Percentiles rank a stretch among this genome's conserved stretches.
phyloP scores from a whole-genome alignment of 805 yeast species.

The Wickerhamiella slavikovae region DNA sequence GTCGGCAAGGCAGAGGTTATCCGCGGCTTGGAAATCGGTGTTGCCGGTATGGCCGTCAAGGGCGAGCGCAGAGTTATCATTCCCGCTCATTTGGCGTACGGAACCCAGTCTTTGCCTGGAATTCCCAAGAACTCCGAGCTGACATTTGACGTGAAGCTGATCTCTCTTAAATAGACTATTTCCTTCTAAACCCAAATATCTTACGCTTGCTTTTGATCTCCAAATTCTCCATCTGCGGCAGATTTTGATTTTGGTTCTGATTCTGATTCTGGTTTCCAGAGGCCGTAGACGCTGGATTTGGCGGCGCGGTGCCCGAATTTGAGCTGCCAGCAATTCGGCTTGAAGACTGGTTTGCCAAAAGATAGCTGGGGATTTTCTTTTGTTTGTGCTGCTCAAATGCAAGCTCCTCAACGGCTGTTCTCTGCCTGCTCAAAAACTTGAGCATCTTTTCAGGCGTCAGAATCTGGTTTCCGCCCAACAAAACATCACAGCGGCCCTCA shows the following conservation, averaged over 20 bases:
- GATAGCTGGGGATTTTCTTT: constrained; percentile 15
- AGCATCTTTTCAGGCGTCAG: constrained; percentile 23
- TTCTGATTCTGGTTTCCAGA: neutral
- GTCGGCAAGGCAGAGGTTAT: constrained; percentile 97
- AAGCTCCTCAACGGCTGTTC: too few species aligned
- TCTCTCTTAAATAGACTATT: constrained; percentile 49
- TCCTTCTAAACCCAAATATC: neutral
- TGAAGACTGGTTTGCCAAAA: constrained; percentile 15
- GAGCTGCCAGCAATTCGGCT: constrained; percentile 2
- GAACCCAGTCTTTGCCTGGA: constrained; percentile 84
- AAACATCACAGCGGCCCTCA: constrained; percentile 39
- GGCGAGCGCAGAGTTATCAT: constrained; percentile 96
- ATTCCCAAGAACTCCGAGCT: constrained; percentile 95
- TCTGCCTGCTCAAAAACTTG: constrained; percentile 13
- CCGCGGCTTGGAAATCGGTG: constrained; percentile 97
- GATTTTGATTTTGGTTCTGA: neutral
- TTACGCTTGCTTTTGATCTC: neutral
- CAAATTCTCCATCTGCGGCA: neutral
- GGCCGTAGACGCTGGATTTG: too few species aligned
- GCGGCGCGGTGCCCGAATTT: constrained; percentile 1
- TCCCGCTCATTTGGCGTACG: constrained; percentile 94
- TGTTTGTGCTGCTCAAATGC: too few species aligned
- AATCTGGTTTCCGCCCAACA: constrained; percentile 62
- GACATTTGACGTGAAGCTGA: constrained; percentile 88
- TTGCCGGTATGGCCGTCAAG: constrained; percentile 95